Evolutionary conservation across 2,329 filamentous ascomycete genomes (phyloP), one percentile per base, ranked within the genome.

Genomic region (Clonostachys chloroleuca): DNA sequence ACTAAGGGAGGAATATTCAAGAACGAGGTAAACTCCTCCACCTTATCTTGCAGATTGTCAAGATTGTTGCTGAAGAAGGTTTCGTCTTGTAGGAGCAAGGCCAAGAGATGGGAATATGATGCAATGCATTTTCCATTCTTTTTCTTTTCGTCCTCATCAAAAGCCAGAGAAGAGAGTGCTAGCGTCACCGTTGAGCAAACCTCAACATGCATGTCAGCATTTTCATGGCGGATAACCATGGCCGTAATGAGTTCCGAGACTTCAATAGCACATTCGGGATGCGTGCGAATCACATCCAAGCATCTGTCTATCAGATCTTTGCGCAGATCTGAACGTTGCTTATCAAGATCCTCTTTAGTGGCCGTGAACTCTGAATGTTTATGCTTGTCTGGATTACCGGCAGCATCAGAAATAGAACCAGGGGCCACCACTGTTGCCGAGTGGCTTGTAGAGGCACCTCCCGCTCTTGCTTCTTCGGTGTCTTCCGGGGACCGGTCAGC

Each of bases 81-180:
- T 48, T 82, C 82, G 49, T 95, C 87, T 59, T 95, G 90, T 16
- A 97, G 77, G 46, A 97, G 82, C 36, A 99, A 72, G 5, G 91
- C 94, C 12, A 99, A 74, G 13, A 99, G 77, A 66, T 99, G 92
- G 16, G 94, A 91, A 67, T 95, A 96, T 2, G 94, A 89, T 17
- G 91, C 87, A 54, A 99, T 81, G 50, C 75, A 79, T 50, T 68
- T 70, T 5, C 76, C 75, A 49, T 79, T 78, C 4, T 69, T 83
- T 62, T 90, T 92, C 56, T 75, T 80, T 42, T 82, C 73, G 16
- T 49, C 81, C 9, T 83, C 80, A 37, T 84, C 78, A 36, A 73
- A 63, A 12, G 75, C 73, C 46, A 86, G 77, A 6, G 84, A 87
- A 56, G 95, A 86, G 12, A 99, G 72, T 1, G 91, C 95, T 57